phyloP scores from a whole-genome alignment of 345 rosid species.

The Turritis glabra region DNA sequence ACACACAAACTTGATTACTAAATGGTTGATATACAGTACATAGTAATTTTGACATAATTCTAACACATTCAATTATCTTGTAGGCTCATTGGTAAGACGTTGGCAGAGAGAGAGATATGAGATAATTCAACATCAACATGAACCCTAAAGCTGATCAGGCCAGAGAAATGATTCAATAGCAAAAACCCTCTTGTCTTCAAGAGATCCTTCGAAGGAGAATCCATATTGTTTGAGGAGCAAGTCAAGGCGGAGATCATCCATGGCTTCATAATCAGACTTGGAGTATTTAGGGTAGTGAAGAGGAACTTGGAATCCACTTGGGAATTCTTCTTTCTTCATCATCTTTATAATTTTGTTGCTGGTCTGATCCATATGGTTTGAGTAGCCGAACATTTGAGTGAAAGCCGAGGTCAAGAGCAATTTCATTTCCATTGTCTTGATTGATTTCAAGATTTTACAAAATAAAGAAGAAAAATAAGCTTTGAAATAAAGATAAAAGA shows the following conservation, averaged over 20 bases:
- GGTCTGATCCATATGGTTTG: conserved; percentile 12
- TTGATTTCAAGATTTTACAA: neutral
- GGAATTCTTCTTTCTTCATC: conserved; percentile 38
- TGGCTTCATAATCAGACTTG: conserved; percentile 53
- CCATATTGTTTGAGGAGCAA: conserved; percentile 57
- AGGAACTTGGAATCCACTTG: conserved; percentile 55
- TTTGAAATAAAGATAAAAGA: neutral
- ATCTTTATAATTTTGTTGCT: conserved; percentile 18
- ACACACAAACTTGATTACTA: conserved; percentile 8
- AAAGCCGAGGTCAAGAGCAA: conserved; percentile 38
- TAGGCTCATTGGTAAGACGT: neutral
- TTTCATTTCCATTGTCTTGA: conserved; percentile 41
- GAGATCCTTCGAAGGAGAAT: conserved; percentile 42
- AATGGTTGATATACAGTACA: neutral
- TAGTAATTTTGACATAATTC: neutral
- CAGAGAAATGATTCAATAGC: conserved; percentile 57
- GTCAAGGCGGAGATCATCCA: conserved; percentile 56
- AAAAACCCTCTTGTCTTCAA: conserved; percentile 51
- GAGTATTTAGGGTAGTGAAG: conserved; percentile 57
- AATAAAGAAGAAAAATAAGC: neutral
- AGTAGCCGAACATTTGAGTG: conserved; percentile 40
- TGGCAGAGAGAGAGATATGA: neutral
- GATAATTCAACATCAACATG: conserved; percentile 4
- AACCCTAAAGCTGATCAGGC: conserved; percentile 47
- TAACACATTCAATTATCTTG: conserved; percentile 13